These are phyloP conservation scores for Paecilomyces fulvus DNA, from an alignment of 2,329 filamentous ascomycete genomes.

Conservation along the genomic window DNA sequence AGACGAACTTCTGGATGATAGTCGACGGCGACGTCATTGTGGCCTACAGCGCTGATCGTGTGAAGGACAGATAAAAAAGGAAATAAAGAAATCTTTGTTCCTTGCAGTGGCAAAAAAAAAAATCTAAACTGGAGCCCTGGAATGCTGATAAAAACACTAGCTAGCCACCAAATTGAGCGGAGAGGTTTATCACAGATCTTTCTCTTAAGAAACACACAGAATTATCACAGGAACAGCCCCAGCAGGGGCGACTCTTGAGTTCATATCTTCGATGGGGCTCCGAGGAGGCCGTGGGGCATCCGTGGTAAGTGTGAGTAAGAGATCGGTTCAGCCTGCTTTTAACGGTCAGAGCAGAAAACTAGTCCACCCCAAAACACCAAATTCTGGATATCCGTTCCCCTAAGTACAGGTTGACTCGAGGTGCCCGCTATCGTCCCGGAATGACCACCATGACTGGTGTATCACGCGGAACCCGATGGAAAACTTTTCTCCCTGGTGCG, in stretches of 20 bases:
- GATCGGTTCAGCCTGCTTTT: constrained; percentile 41
- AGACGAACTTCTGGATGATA: constrained; percentile 66
- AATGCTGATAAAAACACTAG: neutral
- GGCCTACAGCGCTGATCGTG: constrained; percentile 1
- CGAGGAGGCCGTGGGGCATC: constrained; percentile 6
- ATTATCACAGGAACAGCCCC: neutral
- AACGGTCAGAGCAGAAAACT: constrained; percentile 25
- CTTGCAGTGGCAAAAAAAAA: constrained; percentile 6
- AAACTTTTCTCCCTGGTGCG: constrained; percentile 5
- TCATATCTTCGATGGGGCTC: neutral
- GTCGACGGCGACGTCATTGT: constrained; percentile 50
- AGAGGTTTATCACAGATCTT: neutral
- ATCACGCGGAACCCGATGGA: constrained; percentile 7
- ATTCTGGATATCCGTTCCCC: constrained; percentile 21
- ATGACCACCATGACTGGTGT: constrained; percentile 2
- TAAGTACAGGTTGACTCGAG: constrained; percentile 39
- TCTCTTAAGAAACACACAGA: neutral
- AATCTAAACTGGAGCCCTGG: neutral
- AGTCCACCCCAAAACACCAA: neutral
- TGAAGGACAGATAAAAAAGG: neutral
- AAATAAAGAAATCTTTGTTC: neutral
- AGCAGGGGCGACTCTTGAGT: neutral
- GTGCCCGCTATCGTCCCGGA: neutral
- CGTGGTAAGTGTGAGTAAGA: constrained; percentile 9
- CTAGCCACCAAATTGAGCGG: neutral